Evolutionary conservation across 768 basidiomycete species (phyloP).

Genomic region (Auriscalpium microsporum): DNA sequence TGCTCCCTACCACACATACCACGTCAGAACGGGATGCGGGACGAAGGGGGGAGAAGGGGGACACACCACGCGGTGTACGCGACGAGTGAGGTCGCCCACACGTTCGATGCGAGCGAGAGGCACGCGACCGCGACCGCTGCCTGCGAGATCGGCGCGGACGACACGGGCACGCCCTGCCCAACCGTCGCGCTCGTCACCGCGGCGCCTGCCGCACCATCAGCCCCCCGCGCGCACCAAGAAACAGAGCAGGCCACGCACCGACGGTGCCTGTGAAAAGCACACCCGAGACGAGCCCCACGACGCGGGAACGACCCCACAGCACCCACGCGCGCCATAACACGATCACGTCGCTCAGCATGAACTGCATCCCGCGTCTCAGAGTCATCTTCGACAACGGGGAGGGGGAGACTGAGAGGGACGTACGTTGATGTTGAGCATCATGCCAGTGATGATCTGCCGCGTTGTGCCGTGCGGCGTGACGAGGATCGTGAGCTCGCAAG

Average conservation of each 20-base stretch:
- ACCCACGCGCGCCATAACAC: not conserved
- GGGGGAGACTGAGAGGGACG: not conserved
- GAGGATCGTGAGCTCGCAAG: not conserved
- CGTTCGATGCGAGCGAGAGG: not conserved
- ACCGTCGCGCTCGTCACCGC: not conserved
- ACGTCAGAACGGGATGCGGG: not conserved
- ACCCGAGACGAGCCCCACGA: not conserved
- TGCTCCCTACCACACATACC: not conserved
- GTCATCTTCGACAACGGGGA: not conserved
- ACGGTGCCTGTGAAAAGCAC: not conserved
- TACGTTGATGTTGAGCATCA: not conserved
- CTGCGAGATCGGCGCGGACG: not conserved
- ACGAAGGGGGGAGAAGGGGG: not conserved
- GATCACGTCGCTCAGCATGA: not conserved
- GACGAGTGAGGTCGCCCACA: not conserved
- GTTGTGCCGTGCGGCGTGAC: not conserved
- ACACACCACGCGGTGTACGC: not conserved
- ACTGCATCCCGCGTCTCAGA: not conserved
- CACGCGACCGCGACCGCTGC: not conserved
- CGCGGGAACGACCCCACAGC: conserved; percentile 1
- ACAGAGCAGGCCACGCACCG: not conserved
- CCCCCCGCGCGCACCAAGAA: not conserved
- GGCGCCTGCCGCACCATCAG: not conserved
- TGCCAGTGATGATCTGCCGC: not conserved
- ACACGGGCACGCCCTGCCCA: not conserved